Conservation (phyloP, 2,329 filamentous ascomycete genomes). For the Cordyceps militaris region DNA sequence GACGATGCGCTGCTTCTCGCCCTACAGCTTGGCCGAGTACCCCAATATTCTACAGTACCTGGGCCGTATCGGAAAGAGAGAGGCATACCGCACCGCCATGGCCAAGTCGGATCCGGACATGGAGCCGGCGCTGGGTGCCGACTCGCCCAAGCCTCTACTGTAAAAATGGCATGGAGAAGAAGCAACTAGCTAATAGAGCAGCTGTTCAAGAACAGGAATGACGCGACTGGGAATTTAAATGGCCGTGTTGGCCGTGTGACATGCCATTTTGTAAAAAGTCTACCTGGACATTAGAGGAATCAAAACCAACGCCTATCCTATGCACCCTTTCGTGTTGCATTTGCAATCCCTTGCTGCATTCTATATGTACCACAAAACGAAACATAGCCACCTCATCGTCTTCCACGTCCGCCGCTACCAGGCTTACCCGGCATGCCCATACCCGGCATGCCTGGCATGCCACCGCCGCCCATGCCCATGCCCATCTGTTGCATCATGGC, state of each 20-base stretch:
- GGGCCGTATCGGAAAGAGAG: conserved; percentile 34
- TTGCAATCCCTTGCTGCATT: neutral
- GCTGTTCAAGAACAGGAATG: too few relatives aligned
- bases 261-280: conserved; percentile 2
- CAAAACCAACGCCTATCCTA: conserved; percentile 12
- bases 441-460: conserved; percentile 15
- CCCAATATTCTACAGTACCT: conserved; percentile 39
- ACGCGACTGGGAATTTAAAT: too few relatives aligned
- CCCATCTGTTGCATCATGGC: conserved; percentile 72
- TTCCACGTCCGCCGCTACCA: conserved; percentile 9
- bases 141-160: conserved; percentile 13
- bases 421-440: conserved; percentile 12
- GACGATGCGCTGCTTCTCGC: conserved; percentile 49
- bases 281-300: conserved; percentile 5
- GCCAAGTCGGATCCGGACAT: conserved; percentile 42
- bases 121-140: conserved; percentile 24
- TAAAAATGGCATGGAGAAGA: neutral
- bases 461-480: conserved; percentile 53
- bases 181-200: neutral
- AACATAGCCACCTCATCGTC: conserved; percentile 5
- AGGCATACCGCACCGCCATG: conserved; percentile 41
- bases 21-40: conserved; percentile 35
- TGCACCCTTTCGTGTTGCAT: conserved; percentile 8
- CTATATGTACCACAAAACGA: conserved; percentile 1
- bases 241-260: neutral